Conservation (phyloP, 2,329 filamentous ascomycete genomes). For the Alternaria conjuncta region DNA sequence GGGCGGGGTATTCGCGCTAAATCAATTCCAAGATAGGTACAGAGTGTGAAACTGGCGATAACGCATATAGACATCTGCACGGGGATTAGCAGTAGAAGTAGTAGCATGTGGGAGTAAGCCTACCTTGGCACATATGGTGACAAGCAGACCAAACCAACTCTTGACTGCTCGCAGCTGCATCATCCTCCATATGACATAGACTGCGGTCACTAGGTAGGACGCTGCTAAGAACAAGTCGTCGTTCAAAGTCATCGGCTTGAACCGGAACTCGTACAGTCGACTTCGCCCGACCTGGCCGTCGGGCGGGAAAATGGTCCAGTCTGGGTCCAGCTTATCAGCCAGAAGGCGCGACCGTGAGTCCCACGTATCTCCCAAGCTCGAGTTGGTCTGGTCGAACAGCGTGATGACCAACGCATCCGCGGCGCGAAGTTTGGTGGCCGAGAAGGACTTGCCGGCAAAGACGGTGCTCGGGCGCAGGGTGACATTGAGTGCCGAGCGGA, state of each 20-base stretch:
- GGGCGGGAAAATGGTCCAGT: conserved; percentile 71
- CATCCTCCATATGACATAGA: conserved; percentile 72
- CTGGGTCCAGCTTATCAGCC: conserved; percentile 55
- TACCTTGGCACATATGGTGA: conserved; percentile 71
- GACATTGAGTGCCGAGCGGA: conserved; percentile 72
- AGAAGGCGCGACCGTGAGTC: conserved; percentile 64
- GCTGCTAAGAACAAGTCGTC: conserved; percentile 69
- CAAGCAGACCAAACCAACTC: conserved; percentile 73
- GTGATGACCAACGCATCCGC: conserved; percentile 82
- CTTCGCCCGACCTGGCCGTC: conserved; percentile 62
- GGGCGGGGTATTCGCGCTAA: conserved; percentile 76
- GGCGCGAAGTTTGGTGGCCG: conserved; percentile 69
- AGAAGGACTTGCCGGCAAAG: conserved; percentile 80
- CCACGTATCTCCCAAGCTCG: conserved; percentile 70
- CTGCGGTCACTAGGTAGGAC: conserved; percentile 68
- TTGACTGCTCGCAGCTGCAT: conserved; percentile 76
- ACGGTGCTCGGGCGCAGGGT: conserved; percentile 79
- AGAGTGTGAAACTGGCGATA: conserved; percentile 80
- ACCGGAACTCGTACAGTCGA: conserved; percentile 78
- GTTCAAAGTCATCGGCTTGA: conserved; percentile 71
- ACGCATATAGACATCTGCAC: conserved; percentile 69
- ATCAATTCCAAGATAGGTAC: conserved; percentile 76
- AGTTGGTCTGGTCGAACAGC: conserved; percentile 71
- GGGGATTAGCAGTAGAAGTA: conserved; percentile 15
- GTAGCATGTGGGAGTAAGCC: conserved; percentile 3